phyloP scores from a whole-genome alignment of 2,329 filamentous ascomycete species.

The Proliferodiscus dingleyae region DNA sequence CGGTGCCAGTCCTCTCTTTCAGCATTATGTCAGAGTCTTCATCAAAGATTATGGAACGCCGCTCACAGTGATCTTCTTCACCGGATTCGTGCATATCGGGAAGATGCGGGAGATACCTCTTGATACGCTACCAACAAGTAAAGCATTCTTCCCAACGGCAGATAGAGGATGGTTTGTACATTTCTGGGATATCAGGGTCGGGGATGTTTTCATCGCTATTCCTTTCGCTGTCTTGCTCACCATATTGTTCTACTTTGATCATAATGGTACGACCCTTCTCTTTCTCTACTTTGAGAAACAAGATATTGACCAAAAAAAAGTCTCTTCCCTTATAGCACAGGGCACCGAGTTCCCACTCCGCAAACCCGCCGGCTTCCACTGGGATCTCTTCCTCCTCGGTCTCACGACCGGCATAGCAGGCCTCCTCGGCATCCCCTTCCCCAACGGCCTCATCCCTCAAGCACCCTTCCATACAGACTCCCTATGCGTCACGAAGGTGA shows the following conservation, averaged over 20 bases:
- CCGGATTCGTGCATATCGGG: conserved; percentile 81
- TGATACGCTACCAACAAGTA: conserved; percentile 68
- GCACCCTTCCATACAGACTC: conserved; percentile 78
- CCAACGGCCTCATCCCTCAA: conserved; percentile 79
- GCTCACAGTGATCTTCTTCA: conserved; percentile 79
- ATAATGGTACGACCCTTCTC: conserved; percentile 57
- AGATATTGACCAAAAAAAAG: conserved; percentile 37
- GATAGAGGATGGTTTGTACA: conserved; percentile 72
- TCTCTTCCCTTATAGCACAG: conserved; percentile 77
- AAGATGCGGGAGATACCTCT: conserved; percentile 70
- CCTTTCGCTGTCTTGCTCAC: conserved; percentile 81
- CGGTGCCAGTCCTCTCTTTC: conserved; percentile 67
- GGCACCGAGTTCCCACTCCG: conserved; percentile 76
- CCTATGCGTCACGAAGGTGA: conserved; percentile 63
- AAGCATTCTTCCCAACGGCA: conserved; percentile 72
- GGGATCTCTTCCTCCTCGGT: conserved; percentile 78
- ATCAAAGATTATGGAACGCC: conserved; percentile 88
- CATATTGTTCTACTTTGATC: conserved; percentile 84
- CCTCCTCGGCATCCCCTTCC: conserved; percentile 72
- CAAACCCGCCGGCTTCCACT: conserved; percentile 80
- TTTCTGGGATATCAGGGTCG: conserved; percentile 72
- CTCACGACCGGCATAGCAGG: conserved; percentile 72
- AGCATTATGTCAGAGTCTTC: conserved; percentile 71
- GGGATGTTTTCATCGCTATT: conserved; percentile 76
- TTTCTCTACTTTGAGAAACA: neutral